phyloP scores from a whole-genome alignment of 139 green algal species.

The Mychonastes homosphaera region DNA sequence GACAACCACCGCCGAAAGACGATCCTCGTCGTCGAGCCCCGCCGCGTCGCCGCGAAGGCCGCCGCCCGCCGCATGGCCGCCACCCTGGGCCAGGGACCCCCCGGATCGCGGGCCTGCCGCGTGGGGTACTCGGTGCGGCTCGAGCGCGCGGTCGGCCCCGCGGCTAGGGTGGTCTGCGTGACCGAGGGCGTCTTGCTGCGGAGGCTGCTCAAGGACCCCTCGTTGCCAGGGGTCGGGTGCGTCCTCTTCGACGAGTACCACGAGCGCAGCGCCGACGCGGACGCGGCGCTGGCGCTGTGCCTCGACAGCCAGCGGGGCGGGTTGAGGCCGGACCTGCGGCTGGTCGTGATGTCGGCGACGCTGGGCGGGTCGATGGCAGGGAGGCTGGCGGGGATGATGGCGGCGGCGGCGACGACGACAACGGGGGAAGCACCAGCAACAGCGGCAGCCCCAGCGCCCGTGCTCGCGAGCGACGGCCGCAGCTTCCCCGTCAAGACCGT shows the following conservation, averaged over 20 bases:
- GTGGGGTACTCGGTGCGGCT: neutral
- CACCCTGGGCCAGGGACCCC: conserved; percentile 30
- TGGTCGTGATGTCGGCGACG: conserved; percentile 58
- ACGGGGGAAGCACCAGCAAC: neutral
- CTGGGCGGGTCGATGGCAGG: conserved; percentile 41
- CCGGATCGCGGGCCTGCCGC: neutral
- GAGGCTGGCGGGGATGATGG: conserved; percentile 29
- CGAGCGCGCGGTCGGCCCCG: conserved; percentile 6
- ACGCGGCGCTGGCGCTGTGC: conserved; percentile 44
- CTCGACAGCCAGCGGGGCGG: conserved; percentile 26
- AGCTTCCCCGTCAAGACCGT: conserved; percentile 39
- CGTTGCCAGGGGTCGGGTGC: conserved; percentile 19
- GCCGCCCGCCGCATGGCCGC: conserved; percentile 51
- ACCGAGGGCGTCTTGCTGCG: conserved; percentile 51
- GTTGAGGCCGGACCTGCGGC: conserved; percentile 12
- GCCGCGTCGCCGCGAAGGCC: conserved; percentile 50
- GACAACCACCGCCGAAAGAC: neutral
- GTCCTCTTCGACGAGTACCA: conserved; percentile 47
- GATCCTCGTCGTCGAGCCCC: conserved; percentile 42
- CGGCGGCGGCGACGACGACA: neutral
- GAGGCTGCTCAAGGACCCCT: conserved; percentile 40
- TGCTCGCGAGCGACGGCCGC: conserved; percentile 39
- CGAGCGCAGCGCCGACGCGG: conserved; percentile 49
- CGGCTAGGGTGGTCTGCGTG: conserved; percentile 45
- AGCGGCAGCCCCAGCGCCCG: conserved; percentile 10